Base-by-base conservation (phyloP, 495 filamentous ascomycete species). In the Penicillium chermesinum region DNA sequence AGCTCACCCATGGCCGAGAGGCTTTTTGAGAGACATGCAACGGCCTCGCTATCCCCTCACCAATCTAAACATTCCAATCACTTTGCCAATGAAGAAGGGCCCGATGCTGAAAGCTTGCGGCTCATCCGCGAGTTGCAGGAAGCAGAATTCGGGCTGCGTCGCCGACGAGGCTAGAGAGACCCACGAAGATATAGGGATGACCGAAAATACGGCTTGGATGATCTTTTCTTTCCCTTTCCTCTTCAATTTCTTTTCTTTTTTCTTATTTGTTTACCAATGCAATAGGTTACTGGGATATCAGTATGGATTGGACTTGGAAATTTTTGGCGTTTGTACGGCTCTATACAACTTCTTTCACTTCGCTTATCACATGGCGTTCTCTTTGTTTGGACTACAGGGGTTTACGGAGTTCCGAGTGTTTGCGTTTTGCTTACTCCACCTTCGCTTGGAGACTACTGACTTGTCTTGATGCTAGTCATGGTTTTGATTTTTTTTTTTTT, bases 91-190 rank as follows among this genome's bases (percentile, higher is more conserved):
- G 68, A 71, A 42, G 62, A 55, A 13, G 68, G 69, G 21, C 66
- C 73, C 30, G 77, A 81, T 57, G 68, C 71, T 17, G 72, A 76
- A 54, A 81, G 76, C 53, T 46, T 81, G 47, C 74, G 69, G 34
- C 52, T 84, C 18, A 82, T 81, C 46, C 72, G 74, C 49, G 70
- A 78, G 61, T 52, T 85, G 37, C 77, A 80, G 57, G 77, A 78
- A 53, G 71, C 79, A 48, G 80, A 82, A 39, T 77, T 77, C 50
- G 77, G 80, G 7, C 61, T 85, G 48, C 66, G 81, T 44, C 72
- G 75, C 55, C 69, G 77, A 50, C 65, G 45, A 45, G 69, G 49
- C 54, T 61, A 44, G 54, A 43, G 13, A 19, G 9, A 16, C 38
- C n/a, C n/a, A n/a, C n/a, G n/a, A n/a, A n/a, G n/a, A n/a, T n/a